Percentiles rank a stretch among this genome's conserved stretches.
Conservation (phyloP, 2,329 filamentous ascomycete genomes). For the Pseudogymnoascus verrucosus region DNA sequence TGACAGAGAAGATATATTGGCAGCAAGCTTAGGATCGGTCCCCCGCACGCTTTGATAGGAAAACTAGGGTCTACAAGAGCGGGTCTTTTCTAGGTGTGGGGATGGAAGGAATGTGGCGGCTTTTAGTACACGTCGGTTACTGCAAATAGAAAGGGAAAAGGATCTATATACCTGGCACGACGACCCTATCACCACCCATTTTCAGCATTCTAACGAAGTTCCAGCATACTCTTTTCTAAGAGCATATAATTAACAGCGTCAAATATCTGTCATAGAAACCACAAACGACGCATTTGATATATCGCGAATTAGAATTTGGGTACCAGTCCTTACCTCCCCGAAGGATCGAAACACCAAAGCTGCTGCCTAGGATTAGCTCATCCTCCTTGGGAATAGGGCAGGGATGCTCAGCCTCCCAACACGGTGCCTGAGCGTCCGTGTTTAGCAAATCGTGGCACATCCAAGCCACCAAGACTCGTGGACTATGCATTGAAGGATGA, state of each 20-base stretch:
- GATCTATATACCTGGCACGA: no score
- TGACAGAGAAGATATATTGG: not conserved
- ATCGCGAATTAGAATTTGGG: not conserved
- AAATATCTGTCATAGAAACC: not conserved
- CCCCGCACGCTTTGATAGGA: not conserved
- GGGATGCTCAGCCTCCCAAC: not conserved
- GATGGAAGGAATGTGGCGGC: not conserved
- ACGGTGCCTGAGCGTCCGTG: not conserved
- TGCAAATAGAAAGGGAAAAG: not conserved
- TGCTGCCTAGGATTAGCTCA: not conserved
- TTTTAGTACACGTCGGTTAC: not conserved
- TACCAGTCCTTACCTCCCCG: not conserved
- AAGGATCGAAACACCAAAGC: not conserved
- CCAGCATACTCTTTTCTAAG: no score
- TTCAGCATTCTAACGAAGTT: no score
- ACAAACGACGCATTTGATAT: not conserved
- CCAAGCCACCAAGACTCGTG: not conserved
- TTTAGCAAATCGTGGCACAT: not conserved
- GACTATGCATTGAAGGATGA: not conserved
- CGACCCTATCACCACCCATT: no score
- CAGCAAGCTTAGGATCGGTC: not conserved
- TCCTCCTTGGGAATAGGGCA: not conserved
- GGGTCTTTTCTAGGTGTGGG: not conserved
- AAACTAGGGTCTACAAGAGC: not conserved
- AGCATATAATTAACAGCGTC: not conserved